Base-by-base conservation (phyloP, 169 alveolate species). In the Amoebophrya sp. region DNA sequence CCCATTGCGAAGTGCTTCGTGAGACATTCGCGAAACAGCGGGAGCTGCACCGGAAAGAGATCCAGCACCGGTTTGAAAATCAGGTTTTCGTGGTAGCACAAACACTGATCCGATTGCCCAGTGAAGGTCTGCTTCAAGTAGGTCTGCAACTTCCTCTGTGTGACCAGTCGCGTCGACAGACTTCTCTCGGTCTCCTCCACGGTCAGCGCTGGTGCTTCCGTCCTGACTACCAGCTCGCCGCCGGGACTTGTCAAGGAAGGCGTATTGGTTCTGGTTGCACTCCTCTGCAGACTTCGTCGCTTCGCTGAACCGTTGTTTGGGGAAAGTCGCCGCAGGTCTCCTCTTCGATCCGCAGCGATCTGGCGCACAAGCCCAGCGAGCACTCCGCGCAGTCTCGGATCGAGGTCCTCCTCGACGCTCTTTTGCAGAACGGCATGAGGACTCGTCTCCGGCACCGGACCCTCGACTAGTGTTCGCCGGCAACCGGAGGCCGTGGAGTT, bases 61-160 rank as follows among this genome's bases (percentile, higher is more conserved):
- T 66, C 83, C 83, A 66, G 35, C 35, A 66, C 83, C 29, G 83
- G 83, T 25, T 66, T 66, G 83, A 66, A 66, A 25, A 66, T 66
- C 32, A 1, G 1, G 35, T 66, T 66, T 25, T 66, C 83, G 83
- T 66, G 83, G 83, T 66, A 66, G 83, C 83, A 66, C 32, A 66
- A 25, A 25, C 83, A 66, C 83, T 66, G 83, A 25, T 66, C 83
- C 83, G 83, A 7, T 25, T 66, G 83, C 29, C 83, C 83, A 1
- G 83, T 66, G 83, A 66, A 66, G 35, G 83, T 66, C 32, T 25
- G 1, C 83, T 66, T 66, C 83, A 66, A 25, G 83, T 66, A 66
- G 10, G 83, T 66, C 83, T 66, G 83, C 83, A 66, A 25, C 83
- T 25, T 2, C 39, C 83, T 2, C 83, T 66, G 83, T 25, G 2